phyloP scores from a whole-genome alignment of 352 stramenopile genomes.

The Pythium apleroticum region DNA sequence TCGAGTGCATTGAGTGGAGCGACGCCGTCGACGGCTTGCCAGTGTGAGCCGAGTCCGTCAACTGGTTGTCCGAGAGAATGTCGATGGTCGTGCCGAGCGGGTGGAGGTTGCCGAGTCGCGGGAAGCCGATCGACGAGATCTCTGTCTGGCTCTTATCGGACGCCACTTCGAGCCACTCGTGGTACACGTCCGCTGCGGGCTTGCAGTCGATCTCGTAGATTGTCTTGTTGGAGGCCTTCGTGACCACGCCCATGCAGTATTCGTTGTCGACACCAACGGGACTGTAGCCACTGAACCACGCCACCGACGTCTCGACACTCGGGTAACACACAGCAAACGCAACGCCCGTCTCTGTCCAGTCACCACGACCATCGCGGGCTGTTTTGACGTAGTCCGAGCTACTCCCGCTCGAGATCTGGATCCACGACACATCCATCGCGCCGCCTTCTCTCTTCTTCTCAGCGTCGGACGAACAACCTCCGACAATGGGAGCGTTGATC shows the following conservation, averaged over 20 bases:
- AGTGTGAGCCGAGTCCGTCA: slow-evolving; percentile 46
- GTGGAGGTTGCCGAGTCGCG: slow-evolving; percentile 79
- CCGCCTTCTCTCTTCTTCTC: slow-evolving; percentile 62
- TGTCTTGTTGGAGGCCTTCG: slow-evolving; percentile 82
- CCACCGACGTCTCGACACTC: slow-evolving; percentile 85
- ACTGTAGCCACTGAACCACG: slow-evolving; percentile 88
- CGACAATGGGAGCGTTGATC: slow-evolving; percentile 78
- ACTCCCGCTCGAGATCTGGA: slow-evolving; percentile 86
- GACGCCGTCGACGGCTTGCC: slow-evolving; percentile 52
- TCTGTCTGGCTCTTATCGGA: slow-evolving; percentile 76
- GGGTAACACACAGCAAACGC: slow-evolving; percentile 83
- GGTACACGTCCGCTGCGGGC: slow-evolving; percentile 77
- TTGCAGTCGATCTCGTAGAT: slow-evolving; percentile 88
- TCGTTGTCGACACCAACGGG: slow-evolving; percentile 69
- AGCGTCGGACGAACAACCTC: slow-evolving; percentile 81
- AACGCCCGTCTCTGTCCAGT: slow-evolving; percentile 81
- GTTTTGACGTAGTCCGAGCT: slow-evolving; percentile 80
- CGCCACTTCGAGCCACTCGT: slow-evolving; percentile 82
- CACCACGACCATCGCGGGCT: slow-evolving; percentile 62
- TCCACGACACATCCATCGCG: slow-evolving; percentile 72
- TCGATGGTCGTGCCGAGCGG: slow-evolving; percentile 81
- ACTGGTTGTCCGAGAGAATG: slow-evolving; percentile 62
- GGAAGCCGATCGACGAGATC: slow-evolving; percentile 75
- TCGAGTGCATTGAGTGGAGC: slow-evolving; percentile 78
- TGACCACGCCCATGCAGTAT: slow-evolving; percentile 85